Percentiles rank a stretch among this genome's conserved stretches.
Evolutionary conservation across 2,329 filamentous ascomycete species (phyloP).

Genomic region (Hypomyces perniciosus): DNA sequence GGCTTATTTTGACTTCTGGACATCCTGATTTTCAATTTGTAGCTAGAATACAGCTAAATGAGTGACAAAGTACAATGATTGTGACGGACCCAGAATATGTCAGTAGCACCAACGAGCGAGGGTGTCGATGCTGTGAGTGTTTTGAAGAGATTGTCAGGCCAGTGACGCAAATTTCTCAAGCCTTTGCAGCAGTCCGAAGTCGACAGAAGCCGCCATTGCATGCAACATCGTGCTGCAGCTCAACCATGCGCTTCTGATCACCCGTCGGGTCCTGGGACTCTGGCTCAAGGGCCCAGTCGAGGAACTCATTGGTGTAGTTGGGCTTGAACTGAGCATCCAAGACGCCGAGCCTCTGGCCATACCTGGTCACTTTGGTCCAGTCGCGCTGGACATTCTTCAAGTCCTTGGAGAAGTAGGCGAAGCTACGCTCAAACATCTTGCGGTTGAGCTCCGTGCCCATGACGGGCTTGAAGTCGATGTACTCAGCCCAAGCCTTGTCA

Average conservation of each 20-base stretch:
- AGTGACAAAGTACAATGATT: conserved; percentile 7
- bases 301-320: conserved; percentile 70
- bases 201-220: conserved; percentile 58
- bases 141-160: no score
- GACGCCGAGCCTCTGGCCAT: conserved; percentile 67
- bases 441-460: conserved; percentile 64
- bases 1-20: not conserved
- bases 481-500: conserved; percentile 58
- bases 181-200: conserved; percentile 23
- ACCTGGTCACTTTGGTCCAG: conserved; percentile 71
- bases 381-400: conserved; percentile 69
- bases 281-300: conserved; percentile 58
- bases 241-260: conserved; percentile 69
- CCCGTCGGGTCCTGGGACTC: conserved; percentile 63
- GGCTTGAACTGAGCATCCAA: conserved; percentile 56
- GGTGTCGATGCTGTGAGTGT: not conserved
- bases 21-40: conserved; percentile 1
- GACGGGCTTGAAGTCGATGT: conserved; percentile 64
- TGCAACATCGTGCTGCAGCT: conserved; percentile 62
- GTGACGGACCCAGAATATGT: conserved; percentile 6
- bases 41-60: not conserved
- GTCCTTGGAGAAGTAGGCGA: conserved; percentile 68
- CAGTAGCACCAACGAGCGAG: no score
- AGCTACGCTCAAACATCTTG: conserved; percentile 76
- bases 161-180: not conserved